These are phyloP conservation scores for Ilex paraguariensis DNA, from an alignment of 305 asterid species.

Conservation along the genomic window DNA sequence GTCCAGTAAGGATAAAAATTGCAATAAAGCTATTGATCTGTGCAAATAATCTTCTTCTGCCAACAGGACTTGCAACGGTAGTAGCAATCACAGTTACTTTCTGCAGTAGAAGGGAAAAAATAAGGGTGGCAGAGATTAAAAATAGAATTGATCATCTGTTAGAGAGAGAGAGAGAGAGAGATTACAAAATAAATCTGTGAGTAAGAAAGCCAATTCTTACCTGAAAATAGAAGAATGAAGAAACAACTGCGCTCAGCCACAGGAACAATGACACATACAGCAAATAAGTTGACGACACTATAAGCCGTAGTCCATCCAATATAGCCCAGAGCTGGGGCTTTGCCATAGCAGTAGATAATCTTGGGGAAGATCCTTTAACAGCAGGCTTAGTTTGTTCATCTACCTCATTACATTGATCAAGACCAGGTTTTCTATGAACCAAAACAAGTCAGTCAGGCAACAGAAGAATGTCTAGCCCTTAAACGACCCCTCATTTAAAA, in stretches of 20 bases:
- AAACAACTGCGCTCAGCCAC: conserved; percentile 91
- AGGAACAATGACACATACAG: conserved; percentile 78
- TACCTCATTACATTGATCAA: conserved; percentile 30
- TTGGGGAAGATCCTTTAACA: conserved; percentile 47
- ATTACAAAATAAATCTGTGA: no score
- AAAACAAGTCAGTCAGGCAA: conserved; percentile 14
- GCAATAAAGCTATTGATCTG: conserved; percentile 97
- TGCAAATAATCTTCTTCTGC: conserved; percentile 83
- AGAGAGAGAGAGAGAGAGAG: no score
- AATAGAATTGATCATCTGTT: neutral
- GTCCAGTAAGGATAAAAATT: conserved; percentile 90
- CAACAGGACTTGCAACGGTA: conserved; percentile 68
- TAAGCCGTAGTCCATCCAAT: conserved; percentile 83
- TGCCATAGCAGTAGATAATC: conserved; percentile 32
- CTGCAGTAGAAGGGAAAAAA: conserved; percentile 41
- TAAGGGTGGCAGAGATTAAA: conserved; percentile 4
- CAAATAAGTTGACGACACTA: conserved; percentile 72
- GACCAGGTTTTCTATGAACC: conserved; percentile 53
- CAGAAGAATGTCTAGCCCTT: conserved; percentile 1
- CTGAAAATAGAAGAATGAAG: conserved; percentile 98
- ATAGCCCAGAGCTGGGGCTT: conserved; percentile 75
- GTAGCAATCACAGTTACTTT: conserved; percentile 90
- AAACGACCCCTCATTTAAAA: neutral
- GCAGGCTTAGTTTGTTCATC: conserved; percentile 37
- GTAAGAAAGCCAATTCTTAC: conserved; percentile 29